A percentile compares a stretch with the other conserved stretches of the same genome.
Evolutionary conservation across 148 eudicot genomes (phyloP).

Genomic region (Camellia granthamiana): DNA sequence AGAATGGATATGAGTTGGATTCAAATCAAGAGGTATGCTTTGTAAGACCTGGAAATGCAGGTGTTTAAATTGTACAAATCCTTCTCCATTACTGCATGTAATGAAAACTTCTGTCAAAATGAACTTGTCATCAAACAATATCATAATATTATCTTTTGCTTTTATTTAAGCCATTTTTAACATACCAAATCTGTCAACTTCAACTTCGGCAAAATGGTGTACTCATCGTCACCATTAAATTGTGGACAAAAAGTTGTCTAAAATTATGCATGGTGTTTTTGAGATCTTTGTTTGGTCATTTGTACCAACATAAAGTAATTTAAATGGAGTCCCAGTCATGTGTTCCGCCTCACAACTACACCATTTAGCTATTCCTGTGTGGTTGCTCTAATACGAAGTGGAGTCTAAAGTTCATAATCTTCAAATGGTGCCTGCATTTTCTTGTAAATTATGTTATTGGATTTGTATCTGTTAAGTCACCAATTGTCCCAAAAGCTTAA

Average conservation of each 20-base stretch:
- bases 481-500: no score
- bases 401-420: background rate
- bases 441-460: background rate
- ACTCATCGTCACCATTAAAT: background rate
- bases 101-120: background rate
- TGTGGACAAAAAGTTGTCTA: background rate
- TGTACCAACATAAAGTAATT: background rate
- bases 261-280: background rate
- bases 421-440: background rate
- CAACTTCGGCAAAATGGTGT: background rate
- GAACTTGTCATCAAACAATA: background rate
- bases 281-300: background rate
- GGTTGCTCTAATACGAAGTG: background rate
- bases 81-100: background rate
- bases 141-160: background rate
- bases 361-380: background rate
- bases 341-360: background rate
- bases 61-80: background rate
- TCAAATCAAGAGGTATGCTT: slow-evolving; percentile 89
- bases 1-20: slow-evolving; percentile 94
- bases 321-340: background rate
- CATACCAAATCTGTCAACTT: background rate
- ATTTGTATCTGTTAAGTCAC: background rate
- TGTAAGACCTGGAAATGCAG: background rate
- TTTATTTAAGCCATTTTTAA: background rate